Conservation (phyloP, 2,329 filamentous ascomycete genomes). For the Gaeumannomyces sp. region DNA sequence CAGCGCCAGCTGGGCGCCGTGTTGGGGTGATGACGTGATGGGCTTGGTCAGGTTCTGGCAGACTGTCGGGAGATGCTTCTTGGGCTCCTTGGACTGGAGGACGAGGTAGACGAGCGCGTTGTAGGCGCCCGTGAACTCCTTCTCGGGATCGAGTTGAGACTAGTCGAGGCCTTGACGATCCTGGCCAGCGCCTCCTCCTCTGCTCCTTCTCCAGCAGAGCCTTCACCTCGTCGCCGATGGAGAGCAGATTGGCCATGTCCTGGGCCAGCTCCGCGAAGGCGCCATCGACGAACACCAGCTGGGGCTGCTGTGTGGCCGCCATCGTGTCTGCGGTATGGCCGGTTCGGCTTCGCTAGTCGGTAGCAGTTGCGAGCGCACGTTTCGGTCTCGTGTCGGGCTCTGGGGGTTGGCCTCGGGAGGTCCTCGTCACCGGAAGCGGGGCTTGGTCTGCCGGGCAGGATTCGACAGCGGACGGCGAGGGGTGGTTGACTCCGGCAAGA, state of each 20-base stretch:
- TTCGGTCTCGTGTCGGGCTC: not conserved
- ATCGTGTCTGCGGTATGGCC: slow-evolving; percentile 8
- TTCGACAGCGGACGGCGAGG: not conserved
- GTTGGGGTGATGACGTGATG: slow-evolving; percentile 75
- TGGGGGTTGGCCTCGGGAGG: not conserved
- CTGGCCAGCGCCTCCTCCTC: slow-evolving; percentile 84
- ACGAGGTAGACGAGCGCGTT: slow-evolving; percentile 95
- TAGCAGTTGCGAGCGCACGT: not conserved
- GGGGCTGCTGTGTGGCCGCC: slow-evolving; percentile 32
- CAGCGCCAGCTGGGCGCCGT: slow-evolving; percentile 79
- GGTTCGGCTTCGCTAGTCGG: not conserved
- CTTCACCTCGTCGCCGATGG: slow-evolving; percentile 71
- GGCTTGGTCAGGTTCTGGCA: slow-evolving; percentile 87
- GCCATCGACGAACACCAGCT: slow-evolving; percentile 78
- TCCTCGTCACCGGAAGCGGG: not conserved
- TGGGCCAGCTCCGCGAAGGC: slow-evolving; percentile 86
- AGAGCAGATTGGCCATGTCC: slow-evolving; percentile 93
- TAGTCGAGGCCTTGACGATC: slow-evolving; percentile 72
- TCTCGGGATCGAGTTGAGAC: slow-evolving; percentile 82
- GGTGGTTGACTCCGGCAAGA: not conserved
- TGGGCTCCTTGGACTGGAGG: slow-evolving; percentile 75
- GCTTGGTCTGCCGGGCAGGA: not conserved
- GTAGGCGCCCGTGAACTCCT: slow-evolving; percentile 93
- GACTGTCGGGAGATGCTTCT: slow-evolving; percentile 79
- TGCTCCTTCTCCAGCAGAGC: slow-evolving; percentile 66